Conservation (phyloP, 2,329 filamentous ascomycete genomes). For the Aspergillus sergii region DNA sequence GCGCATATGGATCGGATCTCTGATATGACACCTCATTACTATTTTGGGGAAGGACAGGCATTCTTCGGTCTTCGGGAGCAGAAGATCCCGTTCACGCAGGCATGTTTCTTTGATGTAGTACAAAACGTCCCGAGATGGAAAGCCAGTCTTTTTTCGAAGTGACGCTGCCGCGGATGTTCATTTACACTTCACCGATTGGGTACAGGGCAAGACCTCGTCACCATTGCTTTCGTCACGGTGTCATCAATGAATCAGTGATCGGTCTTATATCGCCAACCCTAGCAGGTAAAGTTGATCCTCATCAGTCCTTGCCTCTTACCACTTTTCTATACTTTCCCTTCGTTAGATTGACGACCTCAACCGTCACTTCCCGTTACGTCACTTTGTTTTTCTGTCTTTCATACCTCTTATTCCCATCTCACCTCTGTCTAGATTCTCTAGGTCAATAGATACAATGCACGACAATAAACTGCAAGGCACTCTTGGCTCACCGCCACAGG, state of each 20-base stretch:
- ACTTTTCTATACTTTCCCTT: not conserved
- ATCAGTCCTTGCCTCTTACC: not conserved
- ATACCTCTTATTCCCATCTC: not conserved
- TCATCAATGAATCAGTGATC: not conserved
- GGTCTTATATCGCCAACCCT: not conserved
- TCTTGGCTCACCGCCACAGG: not conserved
- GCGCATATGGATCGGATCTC: not conserved
- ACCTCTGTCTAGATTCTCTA: not conserved
- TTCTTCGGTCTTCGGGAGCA: not conserved
- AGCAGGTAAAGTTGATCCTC: not conserved
- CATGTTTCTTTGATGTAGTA: not conserved
- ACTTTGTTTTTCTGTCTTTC: not conserved
- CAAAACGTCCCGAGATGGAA: not conserved
- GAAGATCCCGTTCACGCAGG: not conserved
- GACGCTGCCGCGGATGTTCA: not conserved
- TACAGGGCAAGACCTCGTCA: too few relatives aligned
- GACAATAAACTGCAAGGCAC: not conserved
- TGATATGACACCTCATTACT: not conserved
- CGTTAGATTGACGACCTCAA: not conserved
- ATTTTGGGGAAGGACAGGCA: not conserved
- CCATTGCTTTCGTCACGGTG: not conserved
- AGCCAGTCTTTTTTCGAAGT: not conserved
- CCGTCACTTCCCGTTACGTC: not conserved
- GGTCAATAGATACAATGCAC: not conserved
- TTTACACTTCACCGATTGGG: not conserved